Base-by-base conservation (phyloP, 257 asterid species). In the Fraxinus quadrangulata region DNA sequence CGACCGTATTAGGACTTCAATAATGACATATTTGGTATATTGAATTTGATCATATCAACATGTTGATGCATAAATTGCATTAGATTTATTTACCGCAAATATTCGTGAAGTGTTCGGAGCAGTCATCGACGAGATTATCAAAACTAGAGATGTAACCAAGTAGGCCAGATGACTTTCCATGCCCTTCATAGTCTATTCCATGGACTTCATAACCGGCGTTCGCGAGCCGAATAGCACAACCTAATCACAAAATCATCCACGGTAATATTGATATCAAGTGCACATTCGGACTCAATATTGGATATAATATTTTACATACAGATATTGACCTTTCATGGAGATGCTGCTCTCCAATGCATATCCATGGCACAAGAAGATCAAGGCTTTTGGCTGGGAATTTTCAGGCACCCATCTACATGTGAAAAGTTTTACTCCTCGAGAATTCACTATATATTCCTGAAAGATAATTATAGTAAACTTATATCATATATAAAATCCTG, bases 271-370 rank as follows among this genome's bases (percentile, higher is more conserved):
- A 6, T 19, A 45, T 59, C 21, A 63, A 14, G 56, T 3, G 0
- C 7, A 16, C 7, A 16, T 47, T 47, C n/a, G 13, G 0, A 47
- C n/a, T 47, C 59, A 16, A 47, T 47, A 47, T 16, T 47, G 8
- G n/a, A 16, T 2, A 7, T 26, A 19, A 9, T 39, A 24, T 19
- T 26, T 3, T 70, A 12, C 36, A 59, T 1, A 1, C 19, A 70
- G 19, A 2, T 1, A 9, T 19, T 12, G 21, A 86, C 92, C 89
- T 85, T 65, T 87, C 92, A 89, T 89, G 21, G 90, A 87, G 83
- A 88, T 74, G 81, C 88, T 89, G 83, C 94, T 86, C 76, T 87
- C 97, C 94, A 87, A 87, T 90, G 74, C 97, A 84, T 91, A 91
- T 61, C 97, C 97, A 79, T 91, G 97, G 85, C 97, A 91, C 42